phyloP scores from a whole-genome alignment of 768 basidiomycete genomes.

The Naganishia vaughanmartiniae region DNA sequence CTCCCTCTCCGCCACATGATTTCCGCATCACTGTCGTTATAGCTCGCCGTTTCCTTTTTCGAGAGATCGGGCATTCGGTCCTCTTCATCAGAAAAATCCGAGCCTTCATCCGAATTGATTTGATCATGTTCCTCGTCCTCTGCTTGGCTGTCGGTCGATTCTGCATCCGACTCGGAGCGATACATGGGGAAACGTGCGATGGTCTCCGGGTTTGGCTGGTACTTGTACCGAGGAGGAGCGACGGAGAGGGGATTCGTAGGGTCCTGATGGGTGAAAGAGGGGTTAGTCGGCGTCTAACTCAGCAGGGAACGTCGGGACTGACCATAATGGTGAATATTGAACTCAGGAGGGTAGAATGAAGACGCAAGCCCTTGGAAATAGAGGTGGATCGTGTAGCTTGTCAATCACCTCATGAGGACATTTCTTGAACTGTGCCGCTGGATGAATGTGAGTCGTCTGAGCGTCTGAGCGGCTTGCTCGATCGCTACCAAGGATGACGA shows the following conservation, averaged over 20 bases:
- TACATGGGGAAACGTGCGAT: conserved; percentile 2
- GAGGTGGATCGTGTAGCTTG: no score
- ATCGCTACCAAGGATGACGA: conserved; percentile 9
- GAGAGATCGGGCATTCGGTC: conserved; percentile 8
- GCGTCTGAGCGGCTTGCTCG: no score
- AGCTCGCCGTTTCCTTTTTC: not conserved
- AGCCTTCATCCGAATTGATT: conserved; percentile 5
- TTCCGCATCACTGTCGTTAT: not conserved
- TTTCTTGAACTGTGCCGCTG: no score
- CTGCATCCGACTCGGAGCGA: conserved; percentile 9
- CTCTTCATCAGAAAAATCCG: conserved; percentile 19
- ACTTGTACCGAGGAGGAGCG: conserved; percentile 20
- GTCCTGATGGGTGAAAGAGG: not conserved
- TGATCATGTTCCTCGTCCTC: not conserved
- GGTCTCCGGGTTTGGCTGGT: conserved; percentile 21
- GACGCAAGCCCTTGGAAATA: not conserved
- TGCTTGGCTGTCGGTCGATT: not conserved
- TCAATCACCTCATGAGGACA: no score
- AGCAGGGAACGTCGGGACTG: not conserved
- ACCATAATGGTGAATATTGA: not conserved
- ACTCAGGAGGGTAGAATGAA: not conserved
- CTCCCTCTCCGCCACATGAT: conserved; percentile 2
- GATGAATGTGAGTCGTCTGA: not conserved
- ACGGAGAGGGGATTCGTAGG: conserved; percentile 20
- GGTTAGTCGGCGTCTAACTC: not conserved